Conservation (phyloP, 2,329 filamentous ascomycete genomes). For the Xylariaceae sp. region DNA sequence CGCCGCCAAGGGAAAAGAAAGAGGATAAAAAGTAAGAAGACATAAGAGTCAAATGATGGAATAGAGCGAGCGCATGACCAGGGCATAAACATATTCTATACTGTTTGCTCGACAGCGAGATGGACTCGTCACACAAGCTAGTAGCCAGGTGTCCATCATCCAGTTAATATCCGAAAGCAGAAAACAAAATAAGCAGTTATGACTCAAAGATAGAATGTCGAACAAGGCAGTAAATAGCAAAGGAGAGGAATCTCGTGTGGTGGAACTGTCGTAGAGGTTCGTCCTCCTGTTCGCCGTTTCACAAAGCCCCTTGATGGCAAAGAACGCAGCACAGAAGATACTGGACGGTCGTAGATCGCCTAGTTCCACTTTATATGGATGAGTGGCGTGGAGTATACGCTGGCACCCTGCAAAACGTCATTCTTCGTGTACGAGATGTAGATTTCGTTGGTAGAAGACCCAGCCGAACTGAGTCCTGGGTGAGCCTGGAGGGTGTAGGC, state of each 20-base stretch:
- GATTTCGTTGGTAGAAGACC: conserved; percentile 18
- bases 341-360: background rate
- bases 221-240: background rate
- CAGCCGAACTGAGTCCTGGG: conserved; percentile 14
- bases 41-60: background rate
- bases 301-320: background rate
- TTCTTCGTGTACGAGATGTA: conserved; percentile 22
- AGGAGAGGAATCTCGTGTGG: background rate
- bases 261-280: background rate
- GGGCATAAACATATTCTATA: no score
- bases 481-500: conserved; percentile 23
- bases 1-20: background rate
- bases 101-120: background rate
- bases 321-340: background rate
- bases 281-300: background rate
- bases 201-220: background rate
- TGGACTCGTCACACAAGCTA: conserved; percentile 12
- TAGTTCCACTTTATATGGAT: conserved; percentile 20
- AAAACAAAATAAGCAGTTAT: no score
- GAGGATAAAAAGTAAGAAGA: background rate
- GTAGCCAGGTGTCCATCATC: background rate
- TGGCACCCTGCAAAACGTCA: conserved; percentile 2
- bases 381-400: conserved; percentile 16
- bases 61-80: background rate
- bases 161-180: background rate